phyloP scores from a whole-genome alignment of 306 rosid genomes.

The Quercus robur region DNA sequence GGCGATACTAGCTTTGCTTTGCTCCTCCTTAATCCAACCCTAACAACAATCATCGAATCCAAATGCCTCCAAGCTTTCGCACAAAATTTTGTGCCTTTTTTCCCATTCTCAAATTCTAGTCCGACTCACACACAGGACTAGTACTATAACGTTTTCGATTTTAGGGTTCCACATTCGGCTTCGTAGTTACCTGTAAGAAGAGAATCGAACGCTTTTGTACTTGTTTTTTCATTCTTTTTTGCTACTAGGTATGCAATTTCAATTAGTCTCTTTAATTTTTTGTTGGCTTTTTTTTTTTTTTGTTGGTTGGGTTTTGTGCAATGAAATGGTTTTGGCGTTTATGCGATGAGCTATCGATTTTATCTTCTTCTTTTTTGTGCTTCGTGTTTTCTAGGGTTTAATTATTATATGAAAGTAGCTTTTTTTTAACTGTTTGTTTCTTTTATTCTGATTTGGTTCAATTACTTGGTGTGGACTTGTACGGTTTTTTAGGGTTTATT shows the following conservation, averaged over 20 bases:
- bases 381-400: neutral
- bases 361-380: neutral
- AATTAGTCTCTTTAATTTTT: neutral
- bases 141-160: neutral
- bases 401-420: neutral
- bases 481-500: neutral
- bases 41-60: neutral
- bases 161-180: neutral
- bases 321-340: neutral
- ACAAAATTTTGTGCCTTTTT: neutral
- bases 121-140: neutral
- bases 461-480: neutral
- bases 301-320: too few species aligned
- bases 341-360: neutral
- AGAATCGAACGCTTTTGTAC: neutral
- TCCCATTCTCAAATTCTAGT: neutral
- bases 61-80: neutral
- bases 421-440: neutral
- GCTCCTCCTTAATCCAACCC: conserved; percentile 10
- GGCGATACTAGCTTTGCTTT: neutral
- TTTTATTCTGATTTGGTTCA: neutral
- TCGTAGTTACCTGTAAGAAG: neutral
- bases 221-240: neutral
- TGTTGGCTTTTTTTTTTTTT: neutral
- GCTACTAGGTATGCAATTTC: conserved; percentile 11